These are phyloP conservation scores for Trichoderma cornu-damae DNA, from an alignment of 2,329 filamentous ascomycete genomes.

Conservation along the genomic window DNA sequence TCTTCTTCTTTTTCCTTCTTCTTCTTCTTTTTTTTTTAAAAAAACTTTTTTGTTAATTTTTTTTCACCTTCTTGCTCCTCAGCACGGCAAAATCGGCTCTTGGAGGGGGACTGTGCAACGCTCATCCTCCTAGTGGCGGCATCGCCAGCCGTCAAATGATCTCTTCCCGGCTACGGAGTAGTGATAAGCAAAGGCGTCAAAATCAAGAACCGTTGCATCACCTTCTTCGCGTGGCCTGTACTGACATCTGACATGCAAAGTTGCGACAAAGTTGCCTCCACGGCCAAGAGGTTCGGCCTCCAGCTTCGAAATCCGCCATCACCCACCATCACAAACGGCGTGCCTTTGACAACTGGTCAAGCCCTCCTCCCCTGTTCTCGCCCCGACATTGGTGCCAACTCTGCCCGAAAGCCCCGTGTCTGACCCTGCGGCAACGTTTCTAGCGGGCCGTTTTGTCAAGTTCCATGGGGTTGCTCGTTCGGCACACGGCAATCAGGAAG, in stretches of 20 bases:
- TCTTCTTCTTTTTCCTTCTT: background rate
- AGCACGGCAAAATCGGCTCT: slow-evolving; percentile 18
- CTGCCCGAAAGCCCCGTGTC: background rate
- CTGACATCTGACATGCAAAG: too few relatives aligned
- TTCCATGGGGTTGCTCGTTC: slow-evolving; percentile 3
- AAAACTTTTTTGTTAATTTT: too few relatives aligned
- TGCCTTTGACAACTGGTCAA: too few relatives aligned
- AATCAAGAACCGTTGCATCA: slow-evolving; percentile 9
- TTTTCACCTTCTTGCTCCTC: background rate
- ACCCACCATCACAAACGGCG: too few relatives aligned
- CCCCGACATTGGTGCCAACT: too few relatives aligned
- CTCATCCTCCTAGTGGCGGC: slow-evolving; percentile 10
- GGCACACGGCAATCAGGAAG: slow-evolving; percentile 14
- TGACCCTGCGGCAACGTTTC: slow-evolving; percentile 1
- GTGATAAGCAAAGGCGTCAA: background rate
- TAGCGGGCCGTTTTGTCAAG: slow-evolving; percentile 10
- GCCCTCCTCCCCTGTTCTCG: too few relatives aligned
- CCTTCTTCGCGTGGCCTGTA: background rate
- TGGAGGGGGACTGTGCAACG: background rate
- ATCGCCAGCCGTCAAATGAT: slow-evolving; percentile 8
- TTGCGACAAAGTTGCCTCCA: too few relatives aligned
- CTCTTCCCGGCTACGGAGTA: background rate
- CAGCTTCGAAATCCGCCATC: too few relatives aligned
- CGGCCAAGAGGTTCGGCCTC: too few relatives aligned
- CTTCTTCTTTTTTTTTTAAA: too few relatives aligned